These are phyloP conservation scores for Candida sp. DNA, from an alignment of 1,139 yeast genomes.

Conservation along the genomic window DNA sequence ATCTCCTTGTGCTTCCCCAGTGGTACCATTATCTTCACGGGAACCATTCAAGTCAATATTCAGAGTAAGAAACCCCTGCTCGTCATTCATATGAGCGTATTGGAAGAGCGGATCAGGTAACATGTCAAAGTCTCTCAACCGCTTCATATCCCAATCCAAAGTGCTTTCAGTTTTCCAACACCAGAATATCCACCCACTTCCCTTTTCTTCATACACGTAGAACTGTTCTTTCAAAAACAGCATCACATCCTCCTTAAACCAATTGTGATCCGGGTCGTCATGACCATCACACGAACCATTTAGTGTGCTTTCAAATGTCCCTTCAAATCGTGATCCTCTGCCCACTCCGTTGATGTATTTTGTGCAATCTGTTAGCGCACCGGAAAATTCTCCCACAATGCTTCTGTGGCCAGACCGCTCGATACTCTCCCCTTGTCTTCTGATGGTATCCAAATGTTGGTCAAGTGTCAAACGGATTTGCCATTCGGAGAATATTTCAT, in stretches of 20 bases:
- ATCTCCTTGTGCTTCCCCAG: neutral
- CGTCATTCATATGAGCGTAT: neutral
- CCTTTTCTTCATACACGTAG: slow-evolving; percentile 19
- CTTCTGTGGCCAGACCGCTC: slow-evolving; percentile 19
- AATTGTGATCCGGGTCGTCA: slow-evolving; percentile 18
- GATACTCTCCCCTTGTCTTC: slow-evolving; percentile 19
- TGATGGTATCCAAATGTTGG: slow-evolving; percentile 20
- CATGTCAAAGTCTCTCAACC: slow-evolving; percentile 10
- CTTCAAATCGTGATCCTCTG: slow-evolving; percentile 26
- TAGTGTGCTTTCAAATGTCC: slow-evolving; percentile 16
- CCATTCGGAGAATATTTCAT: slow-evolving; percentile 24
- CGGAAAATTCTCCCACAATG: slow-evolving; percentile 31
- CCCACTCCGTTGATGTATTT: slow-evolving; percentile 29
- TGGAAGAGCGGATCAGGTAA: slow-evolving; percentile 13
- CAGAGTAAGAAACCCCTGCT: neutral
- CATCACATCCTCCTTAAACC: slow-evolving; percentile 18
- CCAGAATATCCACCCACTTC: slow-evolving; percentile 46
- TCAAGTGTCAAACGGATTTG: slow-evolving; percentile 18
- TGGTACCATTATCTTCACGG: neutral
- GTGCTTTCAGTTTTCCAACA: slow-evolving; percentile 48
- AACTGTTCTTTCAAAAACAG: slow-evolving; percentile 23
- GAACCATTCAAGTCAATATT: neutral
- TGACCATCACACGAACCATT: slow-evolving; percentile 23
- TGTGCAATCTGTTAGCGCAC: slow-evolving; percentile 31
- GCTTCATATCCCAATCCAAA: slow-evolving; percentile 25